Base-by-base conservation (phyloP, 306 rosid species). In the Vigna unguiculata region DNA sequence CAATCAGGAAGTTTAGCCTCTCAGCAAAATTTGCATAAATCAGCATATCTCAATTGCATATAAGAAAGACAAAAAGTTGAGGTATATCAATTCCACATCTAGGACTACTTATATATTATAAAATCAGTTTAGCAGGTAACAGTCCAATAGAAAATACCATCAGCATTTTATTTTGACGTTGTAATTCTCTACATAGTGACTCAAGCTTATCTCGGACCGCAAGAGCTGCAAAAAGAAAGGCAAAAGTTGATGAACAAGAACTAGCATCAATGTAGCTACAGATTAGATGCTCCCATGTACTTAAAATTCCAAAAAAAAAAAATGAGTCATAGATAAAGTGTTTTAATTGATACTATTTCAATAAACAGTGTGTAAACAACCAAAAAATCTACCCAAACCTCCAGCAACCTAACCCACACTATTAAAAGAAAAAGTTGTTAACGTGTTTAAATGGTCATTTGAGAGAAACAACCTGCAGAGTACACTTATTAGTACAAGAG, bases 141-240 rank as follows among this genome's bases (percentile, higher is more conserved):
- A 77, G 65, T 9, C 32, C 49, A 69, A 45, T 16, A 72, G 70
- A 78, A 71, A 75, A 81, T 92, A 95, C 98, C 98, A 95, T 95
- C 54, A 92, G 75, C 88, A 87, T 82, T 88, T 92, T 95, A 83
- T 95, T 95, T 85, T 90, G 98, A 67, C 96, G 98, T 72, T 95
- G 97, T 63, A 95, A 82, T 88, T 95, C 98, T 87, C 98, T 89
- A 80, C 97, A 92, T 51, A 95, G 84, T 40, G 98, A 95, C 85
- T 95, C 98, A 60, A 95, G 95, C 88, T 92, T 92, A 69, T 89
- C 97, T 80, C 96, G 93, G 21, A 92, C 93, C 82, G 91, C 73
- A 86, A 89, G 86, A 80, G 92, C 98, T 95, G 70, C 81, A 85
- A 51, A 71, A 43, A 32, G 45, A 75, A 81, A 72, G 72, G 63